Base-by-base conservation (phyloP, 106 monocot genomes). In the Platanthera zijinensis region DNA sequence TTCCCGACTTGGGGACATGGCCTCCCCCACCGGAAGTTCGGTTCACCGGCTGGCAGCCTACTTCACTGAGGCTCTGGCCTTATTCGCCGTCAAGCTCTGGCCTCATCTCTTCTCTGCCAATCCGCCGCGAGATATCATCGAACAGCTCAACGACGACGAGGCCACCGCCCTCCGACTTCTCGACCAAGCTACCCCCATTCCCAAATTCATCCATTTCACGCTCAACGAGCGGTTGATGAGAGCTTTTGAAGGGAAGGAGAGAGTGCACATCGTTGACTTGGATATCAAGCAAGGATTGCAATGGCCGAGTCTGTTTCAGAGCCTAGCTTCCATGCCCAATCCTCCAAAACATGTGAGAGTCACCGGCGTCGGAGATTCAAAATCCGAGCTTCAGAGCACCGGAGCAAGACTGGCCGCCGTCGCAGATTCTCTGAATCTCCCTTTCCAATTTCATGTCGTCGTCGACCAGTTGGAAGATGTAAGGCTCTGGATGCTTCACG, bases 401-500 rank as follows among this genome's bases (percentile, higher is more conserved):
- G 95, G 92, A 7, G 83, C 81, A 14, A 68, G 92, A 76, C 90
- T 95, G 15, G 77, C 83, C 0, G 75, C 71, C 15, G 21, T 97
- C 48, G 96, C 96, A 0, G 86, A 87, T 53, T 80, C 77, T 2
- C 47, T 87, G 52, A 68, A 83, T 63, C 80, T 97, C 21, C 76
- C 78, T 5, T 91, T 93, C 51, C 87, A 93, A 77, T 97, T 93
- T 80, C 96, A 97, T 53, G 70, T 83, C 0, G 93, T 97, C 4
- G 89, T 92, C 5, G 96, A 97, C 59, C 48, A 85, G 50, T 73
- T 93, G 50, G 93, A 97, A 74, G 93, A 97, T 66, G 87, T 97
- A 6, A 75, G 96, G 83, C 91, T 97, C 9, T 97, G 96, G 96
- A 97, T 97, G 96, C 93, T 97, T 18, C 96, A 97, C 49, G 93